phyloP scores from a whole-genome alignment of 1,284 basidiomycete species.

The Leccinum insolens region DNA sequence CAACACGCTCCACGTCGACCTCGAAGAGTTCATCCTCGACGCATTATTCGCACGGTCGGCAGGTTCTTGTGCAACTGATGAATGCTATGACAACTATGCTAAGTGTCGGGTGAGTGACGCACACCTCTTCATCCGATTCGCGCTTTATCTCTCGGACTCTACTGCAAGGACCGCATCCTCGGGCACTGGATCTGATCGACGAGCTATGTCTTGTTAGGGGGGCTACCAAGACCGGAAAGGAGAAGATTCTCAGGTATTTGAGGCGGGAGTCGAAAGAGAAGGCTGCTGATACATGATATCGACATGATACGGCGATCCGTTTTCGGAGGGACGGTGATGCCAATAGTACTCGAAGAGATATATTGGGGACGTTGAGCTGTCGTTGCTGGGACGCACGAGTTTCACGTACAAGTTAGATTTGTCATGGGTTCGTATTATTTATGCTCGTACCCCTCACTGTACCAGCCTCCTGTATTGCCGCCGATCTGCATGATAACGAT shows the following conservation, averaged over 20 bases:
- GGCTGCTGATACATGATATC: neutral
- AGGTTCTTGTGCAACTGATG: no score
- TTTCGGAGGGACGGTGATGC: neutral
- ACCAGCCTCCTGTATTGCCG: no score
- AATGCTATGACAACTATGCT: no score
- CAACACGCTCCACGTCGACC: no score
- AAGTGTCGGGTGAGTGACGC: no score
- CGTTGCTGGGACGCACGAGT: neutral
- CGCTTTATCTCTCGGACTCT: no score
- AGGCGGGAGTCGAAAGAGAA: slow-evolving; percentile 17
- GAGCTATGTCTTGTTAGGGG: slow-evolving; percentile 31
- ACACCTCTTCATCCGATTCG: no score
- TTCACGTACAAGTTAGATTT: neutral
- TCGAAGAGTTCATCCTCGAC: no score
- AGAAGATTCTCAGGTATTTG: slow-evolving; percentile 22
- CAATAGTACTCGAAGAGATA: neutral
- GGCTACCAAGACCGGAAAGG: slow-evolving; percentile 20
- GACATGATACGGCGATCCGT: neutral
- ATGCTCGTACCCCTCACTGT: slow-evolving; percentile 1
- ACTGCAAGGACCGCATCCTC: no score
- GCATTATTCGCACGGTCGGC: no score
- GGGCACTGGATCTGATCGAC: slow-evolving; percentile 14
- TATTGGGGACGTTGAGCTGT: neutral
- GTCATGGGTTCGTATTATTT: slow-evolving; percentile 6
- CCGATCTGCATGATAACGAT: no score